phyloP scores from a whole-genome alignment of 768 basidiomycete species.

The Boletus subcaerulescens region DNA sequence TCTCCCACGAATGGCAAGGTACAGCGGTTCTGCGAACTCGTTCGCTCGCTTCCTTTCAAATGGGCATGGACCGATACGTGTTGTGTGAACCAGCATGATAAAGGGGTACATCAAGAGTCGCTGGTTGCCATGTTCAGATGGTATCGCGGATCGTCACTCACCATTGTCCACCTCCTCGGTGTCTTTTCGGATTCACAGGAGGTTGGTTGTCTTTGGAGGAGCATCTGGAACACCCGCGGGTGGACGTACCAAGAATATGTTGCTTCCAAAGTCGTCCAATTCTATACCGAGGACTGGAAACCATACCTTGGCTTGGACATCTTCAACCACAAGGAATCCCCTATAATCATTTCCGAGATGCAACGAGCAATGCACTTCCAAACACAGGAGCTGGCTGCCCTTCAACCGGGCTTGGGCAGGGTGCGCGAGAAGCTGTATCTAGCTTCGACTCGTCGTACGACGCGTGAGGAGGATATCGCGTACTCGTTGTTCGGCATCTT shows the following conservation, averaged over 20 bases:
- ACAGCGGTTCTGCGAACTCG: too few species aligned
- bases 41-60: too few species aligned
- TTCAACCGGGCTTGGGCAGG: not conserved
- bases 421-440: constrained; percentile 11
- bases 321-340: constrained; percentile 6
- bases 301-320: not conserved
- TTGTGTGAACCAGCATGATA: not conserved
- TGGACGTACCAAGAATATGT: constrained; percentile 15
- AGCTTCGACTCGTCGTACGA: constrained; percentile 1
- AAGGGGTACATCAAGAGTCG: not conserved
- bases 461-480: constrained; percentile 2
- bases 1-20: too few species aligned
- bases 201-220: not conserved
- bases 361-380: not conserved
- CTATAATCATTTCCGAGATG: constrained; percentile 1
- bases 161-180: constrained; percentile 2
- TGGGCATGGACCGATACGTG: constrained; percentile 14
- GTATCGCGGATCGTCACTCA: constrained; percentile 6
- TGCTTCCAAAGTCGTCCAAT: not conserved
- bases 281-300: constrained; percentile 13
- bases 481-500: constrained; percentile 12
- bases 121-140: constrained; percentile 13
- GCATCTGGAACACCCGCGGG: constrained; percentile 8
- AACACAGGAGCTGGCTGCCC: not conserved
- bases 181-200: not conserved